Percentiles rank a stretch among this genome's conserved stretches.
phyloP scores from a whole-genome alignment of 2,329 filamentous ascomycete species.

The Apiospora hydei region DNA sequence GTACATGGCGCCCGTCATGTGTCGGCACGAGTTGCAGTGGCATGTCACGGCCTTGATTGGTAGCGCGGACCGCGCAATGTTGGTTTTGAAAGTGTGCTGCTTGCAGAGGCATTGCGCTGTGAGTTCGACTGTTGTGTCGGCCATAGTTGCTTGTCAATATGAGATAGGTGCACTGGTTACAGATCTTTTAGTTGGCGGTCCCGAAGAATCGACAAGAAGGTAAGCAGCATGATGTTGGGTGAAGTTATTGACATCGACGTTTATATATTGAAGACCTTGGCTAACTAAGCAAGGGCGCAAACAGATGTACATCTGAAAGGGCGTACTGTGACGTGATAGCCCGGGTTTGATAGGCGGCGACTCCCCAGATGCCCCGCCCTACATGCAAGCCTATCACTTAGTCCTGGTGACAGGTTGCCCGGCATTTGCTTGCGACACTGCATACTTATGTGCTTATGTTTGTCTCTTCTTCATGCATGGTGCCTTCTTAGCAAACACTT shows the following conservation, averaged over 20 bases:
- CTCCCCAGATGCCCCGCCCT: not conserved
- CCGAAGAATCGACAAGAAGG: not conserved
- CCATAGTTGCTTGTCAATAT: not conserved
- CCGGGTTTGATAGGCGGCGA: not conserved
- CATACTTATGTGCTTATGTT: not conserved
- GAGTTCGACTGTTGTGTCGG: not conserved
- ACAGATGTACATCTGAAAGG: not conserved
- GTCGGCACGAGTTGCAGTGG: slow-evolving; percentile 60
- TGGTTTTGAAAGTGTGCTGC: slow-evolving; percentile 47
- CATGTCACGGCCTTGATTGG: slow-evolving; percentile 52
- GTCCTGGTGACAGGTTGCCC: not conserved
- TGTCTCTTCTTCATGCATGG: not conserved
- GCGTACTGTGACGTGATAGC: slow-evolving; percentile 12
- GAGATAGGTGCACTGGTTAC: not conserved
- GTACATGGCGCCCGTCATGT: slow-evolving; percentile 52
- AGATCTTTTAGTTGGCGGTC: not conserved
- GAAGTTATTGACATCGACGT: not conserved
- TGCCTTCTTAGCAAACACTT: not conserved
- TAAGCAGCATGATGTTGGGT: not conserved
- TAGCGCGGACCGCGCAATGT: slow-evolving; percentile 42
- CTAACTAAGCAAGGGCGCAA: not conserved
- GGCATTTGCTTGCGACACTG: not conserved
- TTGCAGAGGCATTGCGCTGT: slow-evolving; percentile 54
- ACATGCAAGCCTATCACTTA: not conserved
- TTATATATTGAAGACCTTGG: not conserved